Evolutionary conservation across 208 protist genomes (phyloP).

Genomic region (Herpetomonas samuelpessoai): DNA sequence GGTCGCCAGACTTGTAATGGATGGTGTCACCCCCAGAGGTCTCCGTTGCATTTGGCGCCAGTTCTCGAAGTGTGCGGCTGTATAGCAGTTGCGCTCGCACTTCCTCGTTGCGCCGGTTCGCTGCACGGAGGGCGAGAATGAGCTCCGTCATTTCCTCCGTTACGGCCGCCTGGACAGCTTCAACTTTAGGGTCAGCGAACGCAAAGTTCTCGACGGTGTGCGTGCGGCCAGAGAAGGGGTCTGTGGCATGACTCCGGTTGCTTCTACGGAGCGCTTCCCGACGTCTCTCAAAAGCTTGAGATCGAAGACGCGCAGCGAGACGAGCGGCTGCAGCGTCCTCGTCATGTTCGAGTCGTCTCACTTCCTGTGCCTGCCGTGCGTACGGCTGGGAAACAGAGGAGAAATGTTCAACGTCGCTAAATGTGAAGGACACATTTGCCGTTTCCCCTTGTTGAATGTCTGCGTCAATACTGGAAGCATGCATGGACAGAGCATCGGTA

Average conservation of each 20-base stretch:
- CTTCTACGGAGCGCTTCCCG: background rate
- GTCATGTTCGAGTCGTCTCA: background rate
- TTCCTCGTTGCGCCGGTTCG: constrained; percentile 27
- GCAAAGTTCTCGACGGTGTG: background rate
- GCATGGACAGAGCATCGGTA: background rate
- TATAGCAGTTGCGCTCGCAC: constrained; percentile 35
- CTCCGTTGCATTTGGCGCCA: too few relatives aligned
- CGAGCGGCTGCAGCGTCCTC: constrained; percentile 19
- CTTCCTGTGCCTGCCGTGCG: background rate
- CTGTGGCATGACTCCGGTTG: too few relatives aligned
- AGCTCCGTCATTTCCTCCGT: constrained; percentile 57
- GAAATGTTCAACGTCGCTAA: background rate
- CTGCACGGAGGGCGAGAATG: constrained; percentile 30
- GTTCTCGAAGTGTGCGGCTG: constrained; percentile 17
- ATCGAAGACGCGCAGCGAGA: constrained; percentile 25
- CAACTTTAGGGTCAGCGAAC: constrained; percentile 50
- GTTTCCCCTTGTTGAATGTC: constrained; percentile 6
- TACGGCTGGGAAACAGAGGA: constrained; percentile 20
- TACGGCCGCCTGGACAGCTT: constrained; percentile 33
- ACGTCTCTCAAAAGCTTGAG: background rate
- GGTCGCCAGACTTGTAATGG: too few relatives aligned
- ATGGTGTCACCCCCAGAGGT: too few relatives aligned
- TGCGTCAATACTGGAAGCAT: constrained; percentile 1
- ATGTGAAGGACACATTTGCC: constrained; percentile 3
- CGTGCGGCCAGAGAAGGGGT: too few relatives aligned